Evolutionary conservation across 164 flowering plant species (phyloP), one percentile per base, ranked within the genome.

Genomic region (Vitis cinerea): DNA sequence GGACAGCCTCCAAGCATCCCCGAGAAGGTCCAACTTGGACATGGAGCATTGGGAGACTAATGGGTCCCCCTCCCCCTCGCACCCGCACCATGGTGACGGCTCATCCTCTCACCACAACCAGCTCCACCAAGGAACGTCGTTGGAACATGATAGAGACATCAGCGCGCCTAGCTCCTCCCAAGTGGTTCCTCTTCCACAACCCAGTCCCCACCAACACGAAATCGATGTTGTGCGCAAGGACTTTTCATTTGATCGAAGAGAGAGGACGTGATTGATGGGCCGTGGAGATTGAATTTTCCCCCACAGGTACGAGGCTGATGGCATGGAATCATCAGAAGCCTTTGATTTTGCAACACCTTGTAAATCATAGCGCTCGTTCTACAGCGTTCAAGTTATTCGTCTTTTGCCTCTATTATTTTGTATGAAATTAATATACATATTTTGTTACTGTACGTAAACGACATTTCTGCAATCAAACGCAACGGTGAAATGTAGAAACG

Each of bases 1-100:
- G 2, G 91, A 86, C 55, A 84, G 88, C 65, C 5, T 62, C 11
- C 86, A 80, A 50, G 51, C 57, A 8, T 85, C 91, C 5, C 91
- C 94, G 2, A 50, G 80, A 12, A 55, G 16, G 13, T 78, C 78
- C 8, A 80, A 78, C 51, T 69, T 61, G 59, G 86, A 82, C 15
- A 9, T 64, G 0, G 83, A 80, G 1, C 65, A 71, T 1, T 82
- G 76, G 83, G 87, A 87, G 1, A 70, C 67, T 23, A 83, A 87
- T 37, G 79, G 76, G 0, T 76, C 88, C 4, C 71, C 80, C 0
- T 78, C 88, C 1, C 83, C 85, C 0, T 67, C 78, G 1, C 67
- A 77, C 65, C 70, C 51, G 59, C 61, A 73, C 47, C 70, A 29
- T 0, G 72, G 66, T 1, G 88, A 81, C 1, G 88, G 73, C 0